These are phyloP conservation scores for Verticillium isaacii DNA, from an alignment of 2,329 filamentous ascomycete species.

Conservation along the genomic window DNA sequence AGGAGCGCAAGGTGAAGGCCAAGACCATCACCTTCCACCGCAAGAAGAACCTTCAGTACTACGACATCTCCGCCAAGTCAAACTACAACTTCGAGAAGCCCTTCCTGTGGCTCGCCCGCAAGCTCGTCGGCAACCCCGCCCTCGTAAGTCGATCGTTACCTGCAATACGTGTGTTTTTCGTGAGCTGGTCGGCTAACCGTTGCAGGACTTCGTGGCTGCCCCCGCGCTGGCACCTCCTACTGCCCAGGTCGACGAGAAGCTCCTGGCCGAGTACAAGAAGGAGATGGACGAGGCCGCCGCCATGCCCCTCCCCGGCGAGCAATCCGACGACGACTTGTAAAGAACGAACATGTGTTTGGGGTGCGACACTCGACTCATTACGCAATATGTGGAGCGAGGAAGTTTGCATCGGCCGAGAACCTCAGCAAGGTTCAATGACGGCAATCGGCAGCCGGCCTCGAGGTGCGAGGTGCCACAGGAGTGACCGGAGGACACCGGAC, in stretches of 20 bases:
- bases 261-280: slow-evolving; percentile 76
- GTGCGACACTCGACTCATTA: background rate
- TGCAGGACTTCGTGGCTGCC: slow-evolving; percentile 90
- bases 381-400: background rate
- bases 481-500: background rate
- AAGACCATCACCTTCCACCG: slow-evolving; percentile 99
- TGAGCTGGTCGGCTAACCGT: background rate
- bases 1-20: slow-evolving; percentile 99
- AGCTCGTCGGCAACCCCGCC: slow-evolving; percentile 90
- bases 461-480: background rate
- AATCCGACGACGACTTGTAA: slow-evolving; percentile 69
- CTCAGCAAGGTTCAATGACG: background rate
- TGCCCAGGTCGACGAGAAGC: slow-evolving; percentile 76
- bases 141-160: slow-evolving; percentile 56
- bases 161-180: background rate
- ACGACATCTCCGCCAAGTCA: slow-evolving; percentile 99
- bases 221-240: slow-evolving; percentile 92
- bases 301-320: slow-evolving; percentile 91
- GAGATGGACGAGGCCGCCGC: slow-evolving; percentile 81
- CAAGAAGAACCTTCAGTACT: slow-evolving; percentile 99
- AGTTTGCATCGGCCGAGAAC: background rate
- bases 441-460: background rate
- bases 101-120: slow-evolving; percentile 98
- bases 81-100: slow-evolving; percentile 99
- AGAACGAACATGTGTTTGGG: background rate